Percentiles rank a stretch among this genome's conserved stretches.
Evolutionary conservation across 75 land plant genomes (phyloP).

Genomic region (Selaginella moellendorffii): DNA sequence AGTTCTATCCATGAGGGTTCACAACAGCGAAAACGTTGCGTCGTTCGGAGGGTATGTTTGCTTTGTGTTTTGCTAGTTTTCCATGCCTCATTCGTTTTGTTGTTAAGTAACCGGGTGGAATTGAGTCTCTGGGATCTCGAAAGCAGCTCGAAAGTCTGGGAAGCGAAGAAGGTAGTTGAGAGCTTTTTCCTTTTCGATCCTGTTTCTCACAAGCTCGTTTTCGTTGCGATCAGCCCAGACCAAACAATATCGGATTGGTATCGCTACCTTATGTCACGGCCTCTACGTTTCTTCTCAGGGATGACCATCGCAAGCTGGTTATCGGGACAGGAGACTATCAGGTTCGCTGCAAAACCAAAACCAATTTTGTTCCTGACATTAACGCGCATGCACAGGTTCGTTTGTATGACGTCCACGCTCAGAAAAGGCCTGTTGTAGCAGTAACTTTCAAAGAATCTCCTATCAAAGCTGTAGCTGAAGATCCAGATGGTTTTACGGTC

Average conservation of each 20-base stretch:
- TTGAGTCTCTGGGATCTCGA: slow-evolving; percentile 5
- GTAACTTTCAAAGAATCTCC: slow-evolving; percentile 70
- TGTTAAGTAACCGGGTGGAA: background rate
- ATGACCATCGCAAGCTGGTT: background rate
- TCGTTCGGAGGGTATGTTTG: background rate
- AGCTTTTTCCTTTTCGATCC: background rate
- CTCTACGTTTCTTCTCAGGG: slow-evolving; percentile 1
- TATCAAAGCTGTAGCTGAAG: slow-evolving; percentile 61
- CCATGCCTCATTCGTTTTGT: background rate
- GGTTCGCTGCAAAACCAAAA: background rate
- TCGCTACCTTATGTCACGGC: background rate
- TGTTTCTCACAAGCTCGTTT: background rate
- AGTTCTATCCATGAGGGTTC: background rate
- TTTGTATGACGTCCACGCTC: slow-evolving; percentile 71
- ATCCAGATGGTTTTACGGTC: slow-evolving; percentile 62
- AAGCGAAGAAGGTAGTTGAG: background rate
- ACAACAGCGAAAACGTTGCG: background rate
- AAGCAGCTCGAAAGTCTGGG: slow-evolving; percentile 1
- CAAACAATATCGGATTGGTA: background rate
- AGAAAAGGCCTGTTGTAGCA: slow-evolving; percentile 61
- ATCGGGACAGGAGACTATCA: slow-evolving; percentile 5
- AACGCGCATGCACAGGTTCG: slow-evolving; percentile 24
- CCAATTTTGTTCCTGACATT: background rate
- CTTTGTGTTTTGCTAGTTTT: background rate
- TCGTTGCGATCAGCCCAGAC: background rate